These are phyloP conservation scores for Xylaria sp. DNA, from an alignment of 2,329 filamentous ascomycete genomes.

Conservation along the genomic window DNA sequence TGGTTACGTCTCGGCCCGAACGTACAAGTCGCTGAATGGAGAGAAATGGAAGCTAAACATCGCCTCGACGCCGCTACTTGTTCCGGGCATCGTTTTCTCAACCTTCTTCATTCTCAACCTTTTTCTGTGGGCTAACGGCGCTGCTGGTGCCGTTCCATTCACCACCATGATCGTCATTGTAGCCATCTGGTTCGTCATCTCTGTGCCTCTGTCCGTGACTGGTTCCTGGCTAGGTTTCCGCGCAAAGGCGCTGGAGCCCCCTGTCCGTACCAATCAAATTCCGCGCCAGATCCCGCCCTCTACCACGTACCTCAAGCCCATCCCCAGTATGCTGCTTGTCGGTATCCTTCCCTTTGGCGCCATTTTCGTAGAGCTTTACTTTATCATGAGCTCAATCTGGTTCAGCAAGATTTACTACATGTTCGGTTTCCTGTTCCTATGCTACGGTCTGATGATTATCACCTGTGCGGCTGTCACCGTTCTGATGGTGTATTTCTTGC, in stretches of 20 bases:
- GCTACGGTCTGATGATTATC: conserved; percentile 96
- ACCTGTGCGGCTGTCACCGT: conserved; percentile 93
- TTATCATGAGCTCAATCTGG: conserved; percentile 99
- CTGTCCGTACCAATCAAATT: conserved; percentile 96
- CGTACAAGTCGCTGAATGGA: conserved; percentile 95
- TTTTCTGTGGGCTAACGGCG: conserved; percentile 93
- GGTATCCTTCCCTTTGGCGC: conserved; percentile 94
- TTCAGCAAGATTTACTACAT: conserved; percentile 99
- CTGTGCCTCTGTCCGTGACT: conserved; percentile 86
- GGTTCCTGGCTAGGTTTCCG: conserved; percentile 96
- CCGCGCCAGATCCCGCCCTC: conserved; percentile 92
- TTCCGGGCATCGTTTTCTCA: conserved; percentile 86
- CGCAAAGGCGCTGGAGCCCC: conserved; percentile 74
- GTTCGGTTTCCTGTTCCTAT: conserved; percentile 99
- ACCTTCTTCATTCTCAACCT: conserved; percentile 95
- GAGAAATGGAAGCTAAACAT: conserved; percentile 97
- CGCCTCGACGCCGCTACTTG: conserved; percentile 82
- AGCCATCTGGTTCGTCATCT: conserved; percentile 96
- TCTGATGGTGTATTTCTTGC: conserved; percentile 93
- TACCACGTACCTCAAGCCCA: conserved; percentile 82
- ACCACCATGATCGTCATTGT: conserved; percentile 96
- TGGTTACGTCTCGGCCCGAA: conserved; percentile 86
- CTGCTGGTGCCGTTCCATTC: conserved; percentile 94
- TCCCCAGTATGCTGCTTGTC: conserved; percentile 91
- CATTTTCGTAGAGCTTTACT: conserved; percentile 98